Evolutionary conservation across 768 basidiomycete genomes (phyloP).

Genomic region (Auriscalpium orientale): DNA sequence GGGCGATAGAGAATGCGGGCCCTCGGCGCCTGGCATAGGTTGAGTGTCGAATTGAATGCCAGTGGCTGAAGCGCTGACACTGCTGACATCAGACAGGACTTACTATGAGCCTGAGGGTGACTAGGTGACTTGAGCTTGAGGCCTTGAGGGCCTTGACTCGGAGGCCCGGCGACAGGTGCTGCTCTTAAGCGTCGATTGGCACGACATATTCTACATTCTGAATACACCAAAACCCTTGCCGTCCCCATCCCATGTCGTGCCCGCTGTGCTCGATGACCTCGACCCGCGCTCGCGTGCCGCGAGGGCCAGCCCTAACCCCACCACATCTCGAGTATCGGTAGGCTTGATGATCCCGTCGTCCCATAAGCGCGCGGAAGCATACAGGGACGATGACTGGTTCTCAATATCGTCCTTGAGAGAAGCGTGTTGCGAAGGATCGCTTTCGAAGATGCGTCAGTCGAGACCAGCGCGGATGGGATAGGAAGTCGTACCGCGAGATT

Average conservation of each 20-base stretch:
- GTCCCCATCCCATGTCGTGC: conserved; percentile 65
- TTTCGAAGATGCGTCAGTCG: conserved; percentile 20
- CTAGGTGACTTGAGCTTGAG: no score
- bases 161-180: no score
- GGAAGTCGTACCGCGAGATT: conserved; percentile 62
- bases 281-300: conserved; percentile 40
- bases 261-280: conserved; percentile 6
- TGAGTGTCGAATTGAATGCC: no score
- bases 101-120: no score
- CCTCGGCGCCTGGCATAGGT: no score
- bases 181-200: no score
- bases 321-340: conserved; percentile 78
- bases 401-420: conserved; percentile 79
- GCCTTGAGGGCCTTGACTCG: no score
- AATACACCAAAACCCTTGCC: conserved; percentile 80
- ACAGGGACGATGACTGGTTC: conserved; percentile 77
- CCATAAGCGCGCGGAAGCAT: conserved; percentile 90
- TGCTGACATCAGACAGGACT: no score
- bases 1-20: no score
- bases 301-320: conserved; percentile 85
- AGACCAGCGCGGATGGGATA: background rate
- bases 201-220: conserved; percentile 52
- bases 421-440: conserved; percentile 73
- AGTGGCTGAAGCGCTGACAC: no score
- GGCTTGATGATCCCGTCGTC: conserved; percentile 90